Conservation (phyloP, 257 asterid species). For the Solanum chilense region DNA sequence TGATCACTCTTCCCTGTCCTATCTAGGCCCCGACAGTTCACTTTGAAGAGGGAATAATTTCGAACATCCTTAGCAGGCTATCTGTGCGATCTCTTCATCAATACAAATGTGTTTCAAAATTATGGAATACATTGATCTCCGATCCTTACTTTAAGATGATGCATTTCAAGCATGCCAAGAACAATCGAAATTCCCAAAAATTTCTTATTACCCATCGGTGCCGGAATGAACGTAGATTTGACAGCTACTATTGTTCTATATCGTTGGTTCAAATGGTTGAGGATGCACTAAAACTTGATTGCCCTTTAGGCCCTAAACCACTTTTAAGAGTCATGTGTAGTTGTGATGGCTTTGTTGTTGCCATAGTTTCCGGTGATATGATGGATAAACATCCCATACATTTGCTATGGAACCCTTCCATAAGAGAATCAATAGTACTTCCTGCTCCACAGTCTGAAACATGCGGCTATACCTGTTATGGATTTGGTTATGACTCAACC, state of each 20-base stretch:
- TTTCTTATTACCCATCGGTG: neutral
- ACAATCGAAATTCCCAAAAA: neutral
- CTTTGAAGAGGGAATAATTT: neutral
- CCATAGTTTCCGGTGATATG: neutral
- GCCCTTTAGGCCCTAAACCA: neutral
- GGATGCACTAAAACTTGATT: neutral
- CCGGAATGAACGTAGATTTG: neutral
- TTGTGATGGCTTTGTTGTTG: neutral
- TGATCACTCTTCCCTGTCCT: neutral
- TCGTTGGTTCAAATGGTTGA: neutral
- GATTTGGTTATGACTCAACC: neutral
- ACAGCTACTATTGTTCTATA: neutral
- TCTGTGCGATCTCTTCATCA: neutral
- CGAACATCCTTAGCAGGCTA: neutral
- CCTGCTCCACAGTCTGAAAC: neutral
- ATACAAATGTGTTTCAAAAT: neutral
- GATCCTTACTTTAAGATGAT: neutral
- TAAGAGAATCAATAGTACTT: neutral
- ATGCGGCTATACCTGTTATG: neutral
- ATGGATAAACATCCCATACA: neutral
- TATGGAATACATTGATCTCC: neutral
- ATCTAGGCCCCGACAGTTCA: neutral
- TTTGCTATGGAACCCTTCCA: neutral
- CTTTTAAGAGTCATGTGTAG: neutral
- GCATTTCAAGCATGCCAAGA: neutral